Conservation (phyloP, 2,329 filamentous ascomycete genomes). For the Madurella fahalii region DNA sequence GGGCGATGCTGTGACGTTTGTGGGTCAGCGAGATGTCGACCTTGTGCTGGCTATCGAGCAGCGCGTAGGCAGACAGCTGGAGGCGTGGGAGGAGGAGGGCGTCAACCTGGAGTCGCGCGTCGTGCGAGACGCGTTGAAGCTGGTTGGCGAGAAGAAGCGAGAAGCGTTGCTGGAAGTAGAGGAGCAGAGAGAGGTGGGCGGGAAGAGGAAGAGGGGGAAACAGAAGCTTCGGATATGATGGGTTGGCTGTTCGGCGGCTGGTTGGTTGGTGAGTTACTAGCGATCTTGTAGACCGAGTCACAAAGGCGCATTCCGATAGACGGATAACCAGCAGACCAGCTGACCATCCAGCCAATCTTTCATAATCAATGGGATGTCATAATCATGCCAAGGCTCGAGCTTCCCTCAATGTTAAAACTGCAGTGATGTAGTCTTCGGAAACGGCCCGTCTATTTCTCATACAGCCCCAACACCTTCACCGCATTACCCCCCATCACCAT, state of each 20-base stretch:
- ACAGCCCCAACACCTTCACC: constrained; percentile 26
- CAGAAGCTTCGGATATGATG: constrained; percentile 45
- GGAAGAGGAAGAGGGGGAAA: constrained; percentile 67
- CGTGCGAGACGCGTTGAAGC: constrained; percentile 76
- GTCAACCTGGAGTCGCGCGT: constrained; percentile 93
- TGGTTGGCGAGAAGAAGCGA: constrained; percentile 92
- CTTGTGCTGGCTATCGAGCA: constrained; percentile 86
- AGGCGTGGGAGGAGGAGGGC: constrained; percentile 79
- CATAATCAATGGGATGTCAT: too few relatives aligned
- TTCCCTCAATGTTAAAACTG: background rate
- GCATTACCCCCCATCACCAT: constrained; percentile 31
- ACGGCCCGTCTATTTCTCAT: constrained; percentile 15
- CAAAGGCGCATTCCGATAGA: too few relatives aligned
- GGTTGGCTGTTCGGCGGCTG: background rate
- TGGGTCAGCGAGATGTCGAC: constrained; percentile 89
- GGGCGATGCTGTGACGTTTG: constrained; percentile 80
- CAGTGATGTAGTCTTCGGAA: background rate
- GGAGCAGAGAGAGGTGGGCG: constrained; percentile 83
- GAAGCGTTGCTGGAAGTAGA: constrained; percentile 89
- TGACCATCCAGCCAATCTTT: too few relatives aligned
- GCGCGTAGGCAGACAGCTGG: constrained; percentile 76
- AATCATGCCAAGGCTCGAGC: too few relatives aligned
- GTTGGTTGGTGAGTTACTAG: background rate
- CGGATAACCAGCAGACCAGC: too few relatives aligned
- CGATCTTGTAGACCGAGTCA: too few relatives aligned